Base-by-base conservation (phyloP, 768 basidiomycete genomes). In the Lactarius vividus region DNA sequence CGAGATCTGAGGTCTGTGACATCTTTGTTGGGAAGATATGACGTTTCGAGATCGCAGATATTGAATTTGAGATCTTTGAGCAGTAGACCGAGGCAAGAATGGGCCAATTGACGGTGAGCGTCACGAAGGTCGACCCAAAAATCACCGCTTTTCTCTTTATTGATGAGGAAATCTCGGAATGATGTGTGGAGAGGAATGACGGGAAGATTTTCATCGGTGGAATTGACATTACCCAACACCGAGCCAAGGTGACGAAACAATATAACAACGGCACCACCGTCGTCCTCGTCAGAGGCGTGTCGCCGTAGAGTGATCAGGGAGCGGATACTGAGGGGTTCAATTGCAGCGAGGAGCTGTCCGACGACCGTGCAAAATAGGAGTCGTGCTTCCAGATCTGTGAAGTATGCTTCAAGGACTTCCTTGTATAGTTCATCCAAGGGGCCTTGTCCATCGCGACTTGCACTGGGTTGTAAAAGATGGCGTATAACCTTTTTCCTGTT, bases 21-120 rank as follows among this genome's bases (percentile, higher is more conserved):
- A 15, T 40, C 37, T 9, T 18, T 23, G 31, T 61, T 61, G 44
- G 31, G 26, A 31, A 23, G 23, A 33, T 33, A 46, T 20, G 60
- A 61, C 11, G 60, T 16, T n/a, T 46, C 26, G 26, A 61, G 60
- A 18, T 49, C 11, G 46, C 60, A 61, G 18, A 49, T 49, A 10
- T 49, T 59, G 57, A 59, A 37, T 26, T 26, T 26, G 57, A 59
- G 57, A 7, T 39, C 29, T 2, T 23, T 28, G 31, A 33, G 42
- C 31, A 61, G 18, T 11, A 61, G 1, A 11, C 18, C 13, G 6
- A 61, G 40, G 23, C n/a, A 61, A 20, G 59, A 23, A 31, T 40
- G 59, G 4, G 44, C 59, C 42, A 61, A 31, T 29, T 52, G 42
- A 23, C 29, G 59, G 29, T 61, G 59, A 46, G 33, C 18, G 16